Evolutionary conservation across 495 filamentous ascomycete genomes (phyloP).

Genomic region (Cudoniella acicularis): DNA sequence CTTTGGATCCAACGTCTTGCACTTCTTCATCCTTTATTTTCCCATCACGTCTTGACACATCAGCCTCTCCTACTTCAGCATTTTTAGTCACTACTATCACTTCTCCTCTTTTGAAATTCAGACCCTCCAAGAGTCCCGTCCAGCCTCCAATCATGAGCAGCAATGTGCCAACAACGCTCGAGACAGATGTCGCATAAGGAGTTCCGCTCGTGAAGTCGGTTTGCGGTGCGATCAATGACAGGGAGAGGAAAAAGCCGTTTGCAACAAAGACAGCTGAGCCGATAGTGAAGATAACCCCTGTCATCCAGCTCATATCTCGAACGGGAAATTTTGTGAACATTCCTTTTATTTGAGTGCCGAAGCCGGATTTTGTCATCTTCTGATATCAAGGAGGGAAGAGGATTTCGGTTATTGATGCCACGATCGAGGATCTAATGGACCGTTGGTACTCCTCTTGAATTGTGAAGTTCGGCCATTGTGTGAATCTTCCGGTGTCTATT

Average conservation of each 20-base stretch:
- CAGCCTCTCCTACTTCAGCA: neutral
- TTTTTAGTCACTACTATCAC: constrained; percentile 1
- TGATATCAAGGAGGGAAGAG: neutral
- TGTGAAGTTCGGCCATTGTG: constrained; percentile 11
- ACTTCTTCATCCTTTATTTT: neutral
- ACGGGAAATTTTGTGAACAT: constrained; percentile 14
- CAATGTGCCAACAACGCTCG: constrained; percentile 2
- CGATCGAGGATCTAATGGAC: neutral
- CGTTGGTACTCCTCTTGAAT: neutral
- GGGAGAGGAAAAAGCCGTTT: constrained; percentile 12
- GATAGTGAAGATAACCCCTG: constrained; percentile 9
- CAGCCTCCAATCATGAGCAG: constrained; percentile 10
- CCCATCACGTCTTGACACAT: neutral
- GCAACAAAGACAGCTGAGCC: constrained; percentile 10
- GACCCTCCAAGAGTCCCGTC: constrained; percentile 4
- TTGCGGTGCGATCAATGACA: constrained; percentile 6
- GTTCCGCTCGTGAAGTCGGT: constrained; percentile 1
- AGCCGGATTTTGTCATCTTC: constrained; percentile 37
- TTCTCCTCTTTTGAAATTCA: constrained; percentile 12
- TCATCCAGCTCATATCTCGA: constrained; percentile 10
- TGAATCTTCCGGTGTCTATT: neutral
- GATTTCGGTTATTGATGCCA: neutral
- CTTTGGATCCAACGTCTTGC: no score
- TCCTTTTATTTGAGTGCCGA: constrained; percentile 64
- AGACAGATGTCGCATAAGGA: constrained; percentile 10